Conservation (phyloP, 768 basidiomycete genomes). For the Rhodotorula diobovata region DNA sequence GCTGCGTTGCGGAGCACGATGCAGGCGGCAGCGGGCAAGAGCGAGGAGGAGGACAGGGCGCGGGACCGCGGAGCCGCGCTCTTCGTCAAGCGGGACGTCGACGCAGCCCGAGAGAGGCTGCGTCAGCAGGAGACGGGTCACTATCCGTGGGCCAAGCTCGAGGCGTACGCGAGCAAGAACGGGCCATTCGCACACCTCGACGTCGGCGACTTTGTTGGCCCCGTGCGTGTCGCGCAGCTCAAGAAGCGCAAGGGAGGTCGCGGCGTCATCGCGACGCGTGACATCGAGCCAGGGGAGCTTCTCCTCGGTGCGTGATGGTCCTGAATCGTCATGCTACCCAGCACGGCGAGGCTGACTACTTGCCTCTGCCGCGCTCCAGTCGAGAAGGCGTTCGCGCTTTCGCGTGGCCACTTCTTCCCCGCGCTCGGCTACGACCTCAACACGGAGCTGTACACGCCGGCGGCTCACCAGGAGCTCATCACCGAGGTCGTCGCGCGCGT, state of each 20-base stretch:
- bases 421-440: not conserved
- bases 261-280: constrained; percentile 21
- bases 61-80: too few species aligned
- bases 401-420: constrained; percentile 45
- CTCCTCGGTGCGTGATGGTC: constrained; percentile 33
- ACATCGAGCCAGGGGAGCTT: constrained; percentile 16
- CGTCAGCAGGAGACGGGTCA: not conserved
- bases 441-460: too few species aligned
- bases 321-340: fast-evolving
- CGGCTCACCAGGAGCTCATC: not conserved
- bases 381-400: not conserved
- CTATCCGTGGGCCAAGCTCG: not conserved
- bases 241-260: not conserved
- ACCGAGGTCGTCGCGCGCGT: constrained; percentile 42
- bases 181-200: constrained; percentile 22
- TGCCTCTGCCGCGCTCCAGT: constrained; percentile 40
- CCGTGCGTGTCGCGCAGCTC: not conserved
- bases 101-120: too few species aligned
- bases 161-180: not conserved
- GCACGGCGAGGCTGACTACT: not conserved
- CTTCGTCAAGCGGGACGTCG: too few species aligned
- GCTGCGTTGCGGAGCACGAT: too few species aligned
- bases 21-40: too few species aligned
- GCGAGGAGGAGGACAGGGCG: too few species aligned
- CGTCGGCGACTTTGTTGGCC: constrained; percentile 8